phyloP scores from a whole-genome alignment of 495 filamentous ascomycete species.

The Pyronema omphalodes region DNA sequence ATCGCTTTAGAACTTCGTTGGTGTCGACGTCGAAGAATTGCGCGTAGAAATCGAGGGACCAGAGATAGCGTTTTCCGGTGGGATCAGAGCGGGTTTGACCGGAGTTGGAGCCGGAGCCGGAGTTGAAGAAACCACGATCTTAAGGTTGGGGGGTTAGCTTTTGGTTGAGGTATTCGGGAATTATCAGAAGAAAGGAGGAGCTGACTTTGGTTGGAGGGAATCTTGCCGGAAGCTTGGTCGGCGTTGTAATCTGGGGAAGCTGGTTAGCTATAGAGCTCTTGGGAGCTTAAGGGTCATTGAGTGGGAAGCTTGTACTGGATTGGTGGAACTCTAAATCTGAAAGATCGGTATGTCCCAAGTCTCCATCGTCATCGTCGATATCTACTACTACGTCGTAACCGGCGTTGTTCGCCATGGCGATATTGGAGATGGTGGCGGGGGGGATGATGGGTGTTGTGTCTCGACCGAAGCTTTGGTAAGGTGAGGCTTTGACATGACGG shows the following conservation, averaged over 20 bases:
- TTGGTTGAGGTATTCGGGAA: no score
- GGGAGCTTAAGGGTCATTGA: neutral
- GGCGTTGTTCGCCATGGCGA: slow-evolving; percentile 48
- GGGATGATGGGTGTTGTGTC: neutral
- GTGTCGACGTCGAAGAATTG: slow-evolving; percentile 98
- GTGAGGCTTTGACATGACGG: no score
- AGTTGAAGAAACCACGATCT: slow-evolving; percentile 40
- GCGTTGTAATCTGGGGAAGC: slow-evolving; percentile 20
- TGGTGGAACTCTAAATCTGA: slow-evolving; percentile 98
- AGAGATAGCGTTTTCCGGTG: slow-evolving; percentile 66
- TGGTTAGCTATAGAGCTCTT: slow-evolving; percentile 6
- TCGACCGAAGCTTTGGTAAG: neutral
- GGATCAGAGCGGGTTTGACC: slow-evolving; percentile 31
- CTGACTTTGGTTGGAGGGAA: slow-evolving; percentile 16
- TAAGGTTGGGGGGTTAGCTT: slow-evolving; percentile 8
- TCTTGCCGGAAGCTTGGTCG: slow-evolving; percentile 24
- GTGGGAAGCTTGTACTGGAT: slow-evolving; percentile 40
- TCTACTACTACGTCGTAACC: slow-evolving; percentile 97
- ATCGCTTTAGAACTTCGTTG: slow-evolving; percentile 62
- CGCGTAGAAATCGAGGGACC: slow-evolving; percentile 82
- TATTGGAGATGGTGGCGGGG: neutral
- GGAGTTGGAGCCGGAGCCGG: slow-evolving; percentile 27
- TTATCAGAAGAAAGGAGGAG: neutral
- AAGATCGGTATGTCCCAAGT: slow-evolving; percentile 92
- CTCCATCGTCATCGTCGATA: slow-evolving; percentile 92